Evolutionary conservation across 305 asterid genomes (phyloP), one percentile per base, ranked within the genome.

Genomic region (Fraxinus ornus): DNA sequence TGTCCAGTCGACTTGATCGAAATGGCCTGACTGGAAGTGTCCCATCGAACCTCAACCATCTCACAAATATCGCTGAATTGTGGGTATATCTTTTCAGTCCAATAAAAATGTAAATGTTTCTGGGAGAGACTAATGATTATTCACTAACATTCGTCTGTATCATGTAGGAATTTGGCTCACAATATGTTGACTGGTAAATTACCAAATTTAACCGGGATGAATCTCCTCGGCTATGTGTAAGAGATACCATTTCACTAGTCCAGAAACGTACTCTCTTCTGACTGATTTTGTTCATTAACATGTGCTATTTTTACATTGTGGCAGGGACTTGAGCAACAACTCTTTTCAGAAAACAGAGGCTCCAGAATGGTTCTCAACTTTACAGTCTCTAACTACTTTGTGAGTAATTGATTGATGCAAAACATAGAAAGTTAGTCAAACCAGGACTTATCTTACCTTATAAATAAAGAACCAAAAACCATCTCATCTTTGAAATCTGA

Each of bases 281-380:
- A 12, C 36, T 28, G 35, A 68, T 12, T 68, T 68, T 26, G 17
- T 68, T 66, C 36, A 68, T 28, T 5, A 68, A 68, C 74, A 28
- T 5, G 3, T 26, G 74, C 32, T 21, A 26, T 4, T 81, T 57
- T 86, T 13, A 15, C 21, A 32, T 85, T 81, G 68, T 68, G 75
- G 37, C 91, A 94, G 99, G 87, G 99, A 96, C 85, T 90, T 95
- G 91, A 93, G 99, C 92, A 95, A 91, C 90, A 94, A 94, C 86
- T 90, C 98, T 39, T 95, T 96, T 83, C 84, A 86, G 75, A 83
- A 88, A 86, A 84, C 93, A 7, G 86, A 83, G 76, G 89, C 91
- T 2, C 97, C 97, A 5, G 84, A 83, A n/a, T 93, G 95, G 99
- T 89, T 96, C 92, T 87, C 94, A 17, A 90, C 94, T 17, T 85